Conservation (phyloP, 2,329 filamentous ascomycete genomes). For the Alternaria hordeiaustralica region DNA sequence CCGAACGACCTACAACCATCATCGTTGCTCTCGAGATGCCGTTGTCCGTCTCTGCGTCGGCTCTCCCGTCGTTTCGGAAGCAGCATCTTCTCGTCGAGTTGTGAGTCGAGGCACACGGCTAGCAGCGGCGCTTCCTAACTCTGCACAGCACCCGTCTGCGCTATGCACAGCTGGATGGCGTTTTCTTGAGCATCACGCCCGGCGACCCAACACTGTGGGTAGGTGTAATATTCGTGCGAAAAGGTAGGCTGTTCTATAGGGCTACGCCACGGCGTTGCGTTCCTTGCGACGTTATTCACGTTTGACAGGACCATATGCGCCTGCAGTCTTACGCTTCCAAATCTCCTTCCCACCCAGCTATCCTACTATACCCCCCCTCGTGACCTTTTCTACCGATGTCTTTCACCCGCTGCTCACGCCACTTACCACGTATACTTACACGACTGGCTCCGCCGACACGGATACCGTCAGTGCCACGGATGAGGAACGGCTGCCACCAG, state of each 20-base stretch:
- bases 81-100: conserved; percentile 84
- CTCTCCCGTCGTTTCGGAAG: conserved; percentile 63
- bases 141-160: conserved; percentile 74
- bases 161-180: conserved; percentile 80
- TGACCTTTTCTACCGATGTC: conserved; percentile 90
- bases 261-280: conserved; percentile 17
- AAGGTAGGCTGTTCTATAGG: conserved; percentile 64
- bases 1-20: conserved; percentile 11
- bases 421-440: conserved; percentile 92
- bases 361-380: conserved; percentile 77
- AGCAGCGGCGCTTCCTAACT: conserved; percentile 32
- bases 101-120: conserved; percentile 58
- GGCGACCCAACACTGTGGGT: conserved; percentile 84
- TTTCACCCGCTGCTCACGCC: conserved; percentile 95
- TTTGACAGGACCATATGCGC: conserved; percentile 79
- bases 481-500: conserved; percentile 81
- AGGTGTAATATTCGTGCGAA: conserved; percentile 88
- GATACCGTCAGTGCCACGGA: conserved; percentile 85
- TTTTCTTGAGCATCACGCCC: conserved; percentile 85
- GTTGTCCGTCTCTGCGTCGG: conserved; percentile 29
- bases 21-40: conserved; percentile 26
- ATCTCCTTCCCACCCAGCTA: conserved; percentile 85
- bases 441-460: conserved; percentile 73
- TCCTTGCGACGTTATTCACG: conserved; percentile 33
- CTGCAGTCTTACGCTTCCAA: conserved; percentile 86